Base-by-base conservation (phyloP, 2,329 filamentous ascomycete genomes). In the Epichloe hybrida region DNA sequence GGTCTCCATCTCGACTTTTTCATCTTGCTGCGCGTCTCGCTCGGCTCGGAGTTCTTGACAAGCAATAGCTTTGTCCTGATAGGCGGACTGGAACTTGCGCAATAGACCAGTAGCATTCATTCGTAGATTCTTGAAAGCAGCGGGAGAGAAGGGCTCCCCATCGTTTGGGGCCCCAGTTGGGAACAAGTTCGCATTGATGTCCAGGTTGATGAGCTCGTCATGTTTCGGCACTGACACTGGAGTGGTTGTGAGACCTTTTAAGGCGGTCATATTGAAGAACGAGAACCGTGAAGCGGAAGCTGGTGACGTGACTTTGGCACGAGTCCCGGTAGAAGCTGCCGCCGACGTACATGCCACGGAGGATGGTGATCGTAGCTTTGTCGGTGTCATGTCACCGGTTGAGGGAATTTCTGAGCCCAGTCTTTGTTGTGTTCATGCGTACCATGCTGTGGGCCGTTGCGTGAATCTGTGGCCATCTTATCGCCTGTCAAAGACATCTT, bases 71-170 rank as follows among this genome's bases (percentile, higher is more conserved):
- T 74, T 75, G 50, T 72, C 64, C 46, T 75, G 75, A 61, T 83
- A 83, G 34, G 79, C 80, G 11, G 64, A 65, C 57, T 83, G 81
- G 56, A 83, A 74, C 59, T 70, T 74, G 21, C 66, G 68, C 23
- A 84, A 61, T 4, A 83, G 64, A 4, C 76, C 74, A 4, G 69
- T 66, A 3, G 81, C 80, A 51, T 78, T 80, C 55, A 68, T 64
- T 52, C 79, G 76, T n/a, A 82, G 68, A 59, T 79, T 81, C 60
- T 79, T 80, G 64, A 74, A 83, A 9, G 75, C 74, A 0, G 75
- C 70, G 0, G 79, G 78, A 1, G 79, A 80, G 61, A 80, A 79
- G 1, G 1, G 59, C 40, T 79, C 74, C 38, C 69, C 63, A 12
- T 73, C 69, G 0, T 59, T 56, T 1, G 74, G 67, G 0, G 66